Conservation (phyloP, 2,329 filamentous ascomycete genomes). For the Venturia aucupariae region DNA sequence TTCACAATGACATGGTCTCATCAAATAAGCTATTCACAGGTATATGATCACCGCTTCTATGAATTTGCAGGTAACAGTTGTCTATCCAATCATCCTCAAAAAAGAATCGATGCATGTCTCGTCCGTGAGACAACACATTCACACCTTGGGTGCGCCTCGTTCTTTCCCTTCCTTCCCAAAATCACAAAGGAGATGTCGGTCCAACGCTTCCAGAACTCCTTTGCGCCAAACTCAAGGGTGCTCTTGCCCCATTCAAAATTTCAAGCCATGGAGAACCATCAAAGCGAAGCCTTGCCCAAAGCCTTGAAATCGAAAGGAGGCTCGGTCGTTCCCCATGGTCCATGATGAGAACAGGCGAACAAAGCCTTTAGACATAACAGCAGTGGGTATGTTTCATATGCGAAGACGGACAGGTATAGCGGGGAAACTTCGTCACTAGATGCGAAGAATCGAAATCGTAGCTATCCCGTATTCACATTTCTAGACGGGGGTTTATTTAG, state of each 20-base stretch:
- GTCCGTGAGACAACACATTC: neutral
- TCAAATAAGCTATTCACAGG: too few species aligned
- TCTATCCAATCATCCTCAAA: neutral
- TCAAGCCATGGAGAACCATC: neutral
- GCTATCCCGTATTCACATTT: neutral
- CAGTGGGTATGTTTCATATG: neutral
- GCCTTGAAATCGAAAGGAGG: neutral
- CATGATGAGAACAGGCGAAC: neutral
- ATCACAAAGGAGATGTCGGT: neutral
- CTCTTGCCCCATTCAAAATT: neutral
- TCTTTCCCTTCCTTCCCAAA: neutral
- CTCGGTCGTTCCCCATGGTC: neutral
- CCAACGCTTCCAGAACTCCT: neutral
- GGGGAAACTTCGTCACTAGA: neutral
- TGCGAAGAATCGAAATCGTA: neutral
- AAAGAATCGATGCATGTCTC: neutral
- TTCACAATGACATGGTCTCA: too few species aligned
- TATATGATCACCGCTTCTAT: neutral
- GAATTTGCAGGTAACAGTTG: neutral
- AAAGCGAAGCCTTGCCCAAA: neutral
- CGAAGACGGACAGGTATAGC: neutral
- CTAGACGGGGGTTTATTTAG: neutral
- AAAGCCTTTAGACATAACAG: neutral
- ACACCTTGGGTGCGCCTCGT: neutral
- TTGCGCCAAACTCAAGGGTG: neutral